phyloP scores from a whole-genome alignment of 352 stramenopile genomes.

The Thalassiosira hispida region DNA sequence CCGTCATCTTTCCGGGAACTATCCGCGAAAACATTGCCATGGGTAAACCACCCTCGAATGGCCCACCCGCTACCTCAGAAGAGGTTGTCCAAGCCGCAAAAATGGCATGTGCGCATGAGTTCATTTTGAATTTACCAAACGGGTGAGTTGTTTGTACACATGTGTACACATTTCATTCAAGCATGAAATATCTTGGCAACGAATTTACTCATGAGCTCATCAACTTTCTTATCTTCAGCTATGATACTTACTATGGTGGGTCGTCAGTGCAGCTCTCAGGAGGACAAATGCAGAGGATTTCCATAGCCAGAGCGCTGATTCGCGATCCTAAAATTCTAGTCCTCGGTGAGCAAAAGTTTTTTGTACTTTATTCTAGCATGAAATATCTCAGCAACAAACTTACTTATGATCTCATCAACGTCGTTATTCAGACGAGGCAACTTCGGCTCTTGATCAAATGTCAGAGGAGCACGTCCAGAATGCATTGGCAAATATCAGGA shows the following conservation, averaged over 20 bases:
- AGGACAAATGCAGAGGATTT: slow-evolving; percentile 91
- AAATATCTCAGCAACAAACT: not conserved
- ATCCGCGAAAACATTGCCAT: slow-evolving; percentile 91
- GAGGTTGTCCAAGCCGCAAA: slow-evolving; percentile 90
- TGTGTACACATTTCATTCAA: too few relatives aligned
- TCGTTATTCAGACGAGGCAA: slow-evolving; percentile 82
- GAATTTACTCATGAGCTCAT: slow-evolving; percentile 84
- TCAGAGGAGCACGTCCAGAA: slow-evolving; percentile 86
- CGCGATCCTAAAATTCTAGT: slow-evolving; percentile 84
- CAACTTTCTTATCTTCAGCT: slow-evolving; percentile 85
- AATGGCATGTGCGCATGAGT: slow-evolving; percentile 92
- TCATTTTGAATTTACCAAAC: slow-evolving; percentile 85
- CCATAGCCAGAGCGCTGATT: slow-evolving; percentile 92
- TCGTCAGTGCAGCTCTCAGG: slow-evolving; percentile 88
- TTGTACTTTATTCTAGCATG: not conserved
- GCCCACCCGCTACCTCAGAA: slow-evolving; percentile 49
- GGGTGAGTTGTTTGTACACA: not conserved
- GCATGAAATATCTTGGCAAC: too few relatives aligned
- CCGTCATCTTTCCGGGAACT: slow-evolving; percentile 89
- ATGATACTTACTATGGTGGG: slow-evolving; percentile 91
- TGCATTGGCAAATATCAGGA: slow-evolving; percentile 86
- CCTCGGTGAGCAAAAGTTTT: slow-evolving; percentile 52
- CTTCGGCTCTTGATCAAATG: slow-evolving; percentile 78
- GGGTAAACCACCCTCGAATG: slow-evolving; percentile 25
- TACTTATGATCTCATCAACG: not conserved